phyloP scores from a whole-genome alignment of 495 filamentous ascomycete genomes.

The Tuber indicum region DNA sequence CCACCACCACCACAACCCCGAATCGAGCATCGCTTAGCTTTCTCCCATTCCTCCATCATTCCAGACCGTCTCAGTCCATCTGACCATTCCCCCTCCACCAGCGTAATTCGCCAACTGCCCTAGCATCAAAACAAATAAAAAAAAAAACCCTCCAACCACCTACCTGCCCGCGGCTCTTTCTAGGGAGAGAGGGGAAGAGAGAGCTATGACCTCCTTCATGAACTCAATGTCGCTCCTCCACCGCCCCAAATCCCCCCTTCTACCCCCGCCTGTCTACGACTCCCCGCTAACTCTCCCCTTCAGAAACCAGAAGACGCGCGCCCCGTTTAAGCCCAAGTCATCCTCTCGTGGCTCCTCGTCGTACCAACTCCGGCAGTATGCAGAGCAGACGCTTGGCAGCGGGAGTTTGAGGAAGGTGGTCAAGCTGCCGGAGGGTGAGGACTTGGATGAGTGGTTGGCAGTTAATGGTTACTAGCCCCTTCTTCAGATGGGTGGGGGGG shows the following conservation, averaged over 20 bases:
- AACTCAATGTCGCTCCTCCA: constrained; percentile 48
- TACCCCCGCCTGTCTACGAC: constrained; percentile 8
- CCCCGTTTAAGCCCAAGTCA: constrained; percentile 83
- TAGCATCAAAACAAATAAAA: not conserved
- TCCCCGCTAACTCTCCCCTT: constrained; percentile 12
- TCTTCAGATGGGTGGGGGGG: constrained; percentile 11
- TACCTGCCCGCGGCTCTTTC: not conserved
- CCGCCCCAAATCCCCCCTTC: constrained; percentile 6
- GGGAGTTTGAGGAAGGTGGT: constrained; percentile 94
- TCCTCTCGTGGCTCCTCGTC: constrained; percentile 81
- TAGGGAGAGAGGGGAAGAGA: not conserved
- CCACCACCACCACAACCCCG: not conserved
- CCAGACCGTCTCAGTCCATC: not conserved
- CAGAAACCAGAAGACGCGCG: constrained; percentile 83
- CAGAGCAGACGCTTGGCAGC: constrained; percentile 90
- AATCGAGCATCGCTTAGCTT: not conserved
- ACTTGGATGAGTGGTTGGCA: constrained; percentile 94
- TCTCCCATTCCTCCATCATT: not conserved
- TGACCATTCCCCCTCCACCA: not conserved
- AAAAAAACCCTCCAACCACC: not conserved
- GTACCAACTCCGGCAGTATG: constrained; percentile 95
- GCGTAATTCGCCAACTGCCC: not conserved
- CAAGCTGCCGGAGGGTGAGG: constrained; percentile 92
- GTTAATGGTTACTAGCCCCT: constrained; percentile 68
- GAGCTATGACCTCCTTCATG: constrained; percentile 49